These are phyloP conservation scores for Cyamopsis tetragonoloba DNA, from an alignment of 306 rosid species.

Conservation along the genomic window DNA sequence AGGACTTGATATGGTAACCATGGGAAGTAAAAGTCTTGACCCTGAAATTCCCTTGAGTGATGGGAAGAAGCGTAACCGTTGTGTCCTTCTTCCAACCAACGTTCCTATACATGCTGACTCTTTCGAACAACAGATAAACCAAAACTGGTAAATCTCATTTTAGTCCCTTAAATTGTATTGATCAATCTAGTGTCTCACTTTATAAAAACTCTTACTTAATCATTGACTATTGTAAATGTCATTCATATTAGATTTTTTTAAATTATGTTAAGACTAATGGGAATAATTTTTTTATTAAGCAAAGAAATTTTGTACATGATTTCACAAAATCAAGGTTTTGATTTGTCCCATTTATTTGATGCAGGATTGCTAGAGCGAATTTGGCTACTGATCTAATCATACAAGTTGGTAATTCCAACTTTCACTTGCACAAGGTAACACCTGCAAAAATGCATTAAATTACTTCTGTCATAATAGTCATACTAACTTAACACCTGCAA, in stretches of 20 bases:
- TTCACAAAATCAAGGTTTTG: too few species aligned
- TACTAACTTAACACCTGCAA: too few species aligned
- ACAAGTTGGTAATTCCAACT: conserved; percentile 61
- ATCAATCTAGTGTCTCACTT: too few species aligned
- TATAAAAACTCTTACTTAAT: too few species aligned
- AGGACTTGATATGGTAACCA: conserved; percentile 25
- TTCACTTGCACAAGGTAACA: conserved; percentile 91
- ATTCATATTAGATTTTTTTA: too few species aligned
- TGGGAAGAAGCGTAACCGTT: conserved; percentile 35
- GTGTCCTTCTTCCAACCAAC: conserved; percentile 41
- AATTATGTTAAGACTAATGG: too few species aligned
- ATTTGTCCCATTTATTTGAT: not conserved
- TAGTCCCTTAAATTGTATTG: too few species aligned
- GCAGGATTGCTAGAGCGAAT: conserved; percentile 58
- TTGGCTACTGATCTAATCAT: conserved; percentile 50
- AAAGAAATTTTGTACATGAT: too few species aligned
- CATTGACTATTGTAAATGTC: too few species aligned
- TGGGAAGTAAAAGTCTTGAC: conserved; percentile 33
- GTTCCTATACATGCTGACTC: conserved; percentile 48
- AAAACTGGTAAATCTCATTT: conserved; percentile 67
- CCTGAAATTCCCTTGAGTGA: conserved; percentile 22
- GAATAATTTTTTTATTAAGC: too few species aligned
- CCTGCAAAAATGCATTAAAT: too few species aligned
- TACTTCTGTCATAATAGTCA: too few species aligned
- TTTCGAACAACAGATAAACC: conserved; percentile 51